Conservation (phyloP, 176 grass and related monocot genomes). For the Cenchrus fungigraminus region DNA sequence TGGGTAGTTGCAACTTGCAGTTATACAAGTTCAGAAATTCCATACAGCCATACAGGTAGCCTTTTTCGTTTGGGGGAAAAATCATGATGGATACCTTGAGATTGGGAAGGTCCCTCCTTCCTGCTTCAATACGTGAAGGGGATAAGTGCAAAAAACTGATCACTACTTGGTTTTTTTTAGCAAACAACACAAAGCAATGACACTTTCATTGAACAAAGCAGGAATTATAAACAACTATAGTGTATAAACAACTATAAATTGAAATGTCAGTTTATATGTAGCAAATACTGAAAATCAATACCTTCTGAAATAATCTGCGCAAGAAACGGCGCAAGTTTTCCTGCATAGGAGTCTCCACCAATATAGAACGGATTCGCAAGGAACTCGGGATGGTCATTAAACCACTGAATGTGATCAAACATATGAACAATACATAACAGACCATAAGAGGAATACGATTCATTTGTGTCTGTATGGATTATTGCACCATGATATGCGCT, state of each 20-base stretch:
- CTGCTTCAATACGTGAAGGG: constrained; percentile 35
- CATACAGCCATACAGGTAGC: too few species aligned
- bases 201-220: too few species aligned
- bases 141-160: too few species aligned
- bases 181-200: too few species aligned
- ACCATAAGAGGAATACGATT: not conserved
- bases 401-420: constrained; percentile 45
- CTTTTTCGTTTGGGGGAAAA: not conserved
- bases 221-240: too few species aligned
- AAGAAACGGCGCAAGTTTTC: constrained; percentile 50
- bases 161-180: too few species aligned
- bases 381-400: constrained; percentile 48
- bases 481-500: not conserved
- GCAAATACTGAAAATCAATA: not conserved
- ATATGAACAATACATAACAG: not conserved
- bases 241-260: too few species aligned
- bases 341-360: constrained; percentile 61
- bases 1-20: too few species aligned
- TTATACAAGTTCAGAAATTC: too few species aligned
- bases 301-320: constrained; percentile 59
- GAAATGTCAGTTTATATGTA: too few species aligned
- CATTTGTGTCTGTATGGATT: not conserved
- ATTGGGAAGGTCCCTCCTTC: constrained; percentile 11
- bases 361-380: constrained; percentile 59
- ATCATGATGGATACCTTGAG: constrained; percentile 26